Percentiles rank a stretch among this genome's conserved stretches.
phyloP scores from a whole-genome alignment of 495 filamentous ascomycete genomes.

The Aspergillus bridgeri region DNA sequence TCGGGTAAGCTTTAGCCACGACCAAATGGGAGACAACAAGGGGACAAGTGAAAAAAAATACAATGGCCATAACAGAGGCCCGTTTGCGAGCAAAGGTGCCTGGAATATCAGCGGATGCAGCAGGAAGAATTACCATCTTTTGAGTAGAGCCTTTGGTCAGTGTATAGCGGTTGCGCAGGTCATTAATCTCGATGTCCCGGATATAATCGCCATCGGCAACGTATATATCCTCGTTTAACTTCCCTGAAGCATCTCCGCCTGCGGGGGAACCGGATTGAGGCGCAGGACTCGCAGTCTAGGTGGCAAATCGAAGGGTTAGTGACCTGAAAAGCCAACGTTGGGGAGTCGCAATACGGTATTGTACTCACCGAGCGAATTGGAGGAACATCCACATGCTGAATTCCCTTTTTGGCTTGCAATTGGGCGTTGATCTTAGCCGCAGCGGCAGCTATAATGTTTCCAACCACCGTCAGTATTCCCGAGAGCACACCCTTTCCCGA shows the following conservation, averaged over 20 bases:
- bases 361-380: conserved; percentile 66
- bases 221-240: conserved; percentile 83
- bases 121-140: conserved; percentile 96
- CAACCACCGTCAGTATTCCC: conserved; percentile 6
- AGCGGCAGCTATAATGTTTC: conserved; percentile 64
- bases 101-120: conserved; percentile 78
- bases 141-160: conserved; percentile 97
- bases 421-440: conserved; percentile 92
- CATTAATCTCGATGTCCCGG: conserved; percentile 97
- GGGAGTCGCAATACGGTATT: background rate
- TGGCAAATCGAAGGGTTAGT: background rate
- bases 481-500: background rate
- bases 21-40: conserved; percentile 48
- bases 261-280: conserved; percentile 45
- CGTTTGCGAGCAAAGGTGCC: conserved; percentile 40
- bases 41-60: conserved; percentile 22
- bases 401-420: conserved; percentile 86
- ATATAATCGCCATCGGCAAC: conserved; percentile 95
- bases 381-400: conserved; percentile 91
- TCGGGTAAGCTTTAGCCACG: conserved; percentile 79
- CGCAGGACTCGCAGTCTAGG: conserved; percentile 49
- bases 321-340: background rate
- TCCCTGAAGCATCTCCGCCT: conserved; percentile 47
- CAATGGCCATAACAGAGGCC: conserved; percentile 32
- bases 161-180: conserved; percentile 93